A percentile compares a stretch with the other conserved stretches of the same genome.
Evolutionary conservation across 345 rosid species (phyloP).

Genomic region (Crucihimalaya himalaica): DNA sequence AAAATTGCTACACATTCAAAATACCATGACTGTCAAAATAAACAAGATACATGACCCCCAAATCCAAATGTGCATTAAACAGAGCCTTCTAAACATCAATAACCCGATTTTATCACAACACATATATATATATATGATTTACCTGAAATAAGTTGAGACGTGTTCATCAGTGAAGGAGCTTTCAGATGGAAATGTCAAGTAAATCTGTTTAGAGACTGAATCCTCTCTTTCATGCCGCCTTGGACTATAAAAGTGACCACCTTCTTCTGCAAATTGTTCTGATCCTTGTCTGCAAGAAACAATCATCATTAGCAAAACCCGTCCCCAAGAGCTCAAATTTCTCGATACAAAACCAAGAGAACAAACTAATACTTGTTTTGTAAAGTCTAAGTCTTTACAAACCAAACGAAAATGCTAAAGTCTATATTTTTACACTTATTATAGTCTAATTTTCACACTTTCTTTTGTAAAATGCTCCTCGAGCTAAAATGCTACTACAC

Average conservation of each 20-base stretch:
- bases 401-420: no score
- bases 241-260: conserved; percentile 13
- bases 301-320: conserved; percentile 1
- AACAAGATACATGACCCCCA: conserved; percentile 8
- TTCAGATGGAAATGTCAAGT: conserved; percentile 90
- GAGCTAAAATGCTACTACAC: not conserved
- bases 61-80: not conserved
- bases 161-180: conserved; percentile 88
- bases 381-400: not conserved
- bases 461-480: not conserved
- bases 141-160: conserved; percentile 88
- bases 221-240: conserved; percentile 30
- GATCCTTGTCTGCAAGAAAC: conserved; percentile 14
- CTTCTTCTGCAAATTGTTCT: conserved; percentile 24
- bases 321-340: not conserved
- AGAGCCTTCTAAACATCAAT: not conserved
- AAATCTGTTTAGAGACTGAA: conserved; percentile 72
- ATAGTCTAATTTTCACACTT: not conserved
- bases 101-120: not conserved
- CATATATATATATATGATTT: not conserved
- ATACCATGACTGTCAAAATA: conserved; percentile 11
- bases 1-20: conserved; percentile 53
- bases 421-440: no score
- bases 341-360: not conserved
- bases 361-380: conserved; percentile 1